phyloP scores from a whole-genome alignment of 768 basidiomycete species.

The Mycena chlorophos region DNA sequence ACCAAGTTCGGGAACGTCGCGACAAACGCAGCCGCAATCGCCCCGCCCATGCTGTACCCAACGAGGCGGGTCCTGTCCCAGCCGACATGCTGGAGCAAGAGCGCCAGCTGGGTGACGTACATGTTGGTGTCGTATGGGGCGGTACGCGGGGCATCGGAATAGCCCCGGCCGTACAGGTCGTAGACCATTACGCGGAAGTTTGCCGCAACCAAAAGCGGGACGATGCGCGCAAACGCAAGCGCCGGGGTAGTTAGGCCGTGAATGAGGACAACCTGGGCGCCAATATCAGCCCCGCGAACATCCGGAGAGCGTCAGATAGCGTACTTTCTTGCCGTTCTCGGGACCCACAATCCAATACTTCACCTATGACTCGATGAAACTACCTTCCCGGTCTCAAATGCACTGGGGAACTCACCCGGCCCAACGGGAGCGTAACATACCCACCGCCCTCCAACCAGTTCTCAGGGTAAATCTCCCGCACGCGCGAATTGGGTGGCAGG shows the following conservation, averaged over 20 bases:
- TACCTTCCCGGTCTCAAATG: slow-evolving; percentile 2
- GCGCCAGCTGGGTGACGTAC: slow-evolving; percentile 52
- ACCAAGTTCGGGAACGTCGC: slow-evolving; percentile 50
- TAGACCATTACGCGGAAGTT: slow-evolving; percentile 53
- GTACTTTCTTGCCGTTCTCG: slow-evolving; percentile 43
- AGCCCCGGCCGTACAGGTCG: slow-evolving; percentile 56
- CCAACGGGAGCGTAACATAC: slow-evolving; percentile 47
- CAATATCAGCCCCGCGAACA: no score
- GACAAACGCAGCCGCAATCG: slow-evolving; percentile 48
- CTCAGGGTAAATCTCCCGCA: slow-evolving; percentile 49
- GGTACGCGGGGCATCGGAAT: slow-evolving; percentile 52
- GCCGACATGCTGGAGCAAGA: slow-evolving; percentile 51
- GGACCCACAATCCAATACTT: slow-evolving; percentile 57
- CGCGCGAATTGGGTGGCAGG: slow-evolving; percentile 36
- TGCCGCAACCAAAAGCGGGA: slow-evolving; percentile 40
- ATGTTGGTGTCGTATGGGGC: slow-evolving; percentile 44
- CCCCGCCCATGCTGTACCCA: slow-evolving; percentile 52
- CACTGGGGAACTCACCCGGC: slow-evolving; percentile 28
- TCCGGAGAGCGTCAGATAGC: slow-evolving; percentile 3
- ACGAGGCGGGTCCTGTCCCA: slow-evolving; percentile 46
- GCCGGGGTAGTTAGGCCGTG: slow-evolving; percentile 52
- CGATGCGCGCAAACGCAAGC: slow-evolving; percentile 51
- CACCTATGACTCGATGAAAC: slow-evolving; percentile 30
- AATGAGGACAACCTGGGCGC: slow-evolving; percentile 48
- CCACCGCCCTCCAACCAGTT: slow-evolving; percentile 43